Percentiles rank a stretch among this genome's conserved stretches.
phyloP scores from a whole-genome alignment of 139 green algal genomes.

The Chlorella sorokiniana region DNA sequence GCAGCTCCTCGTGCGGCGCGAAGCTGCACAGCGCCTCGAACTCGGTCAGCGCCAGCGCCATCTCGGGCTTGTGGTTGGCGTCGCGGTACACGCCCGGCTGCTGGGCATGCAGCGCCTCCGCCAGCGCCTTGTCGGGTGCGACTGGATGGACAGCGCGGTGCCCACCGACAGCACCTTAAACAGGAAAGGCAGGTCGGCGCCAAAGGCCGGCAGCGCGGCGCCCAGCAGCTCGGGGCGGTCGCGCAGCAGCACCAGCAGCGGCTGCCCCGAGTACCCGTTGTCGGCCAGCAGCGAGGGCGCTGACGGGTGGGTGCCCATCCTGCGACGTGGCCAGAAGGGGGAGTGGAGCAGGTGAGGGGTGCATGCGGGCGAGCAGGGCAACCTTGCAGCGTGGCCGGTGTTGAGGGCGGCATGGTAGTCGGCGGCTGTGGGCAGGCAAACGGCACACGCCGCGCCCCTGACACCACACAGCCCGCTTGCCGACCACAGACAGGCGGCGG shows the following conservation, averaged over 20 bases:
- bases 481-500: background rate
- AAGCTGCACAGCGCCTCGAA: slow-evolving; percentile 97
- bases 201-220: slow-evolving; percentile 66
- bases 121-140: slow-evolving; percentile 97
- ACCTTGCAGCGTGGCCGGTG: background rate
- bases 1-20: slow-evolving; percentile 60
- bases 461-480: background rate
- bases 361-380: background rate
- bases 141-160: slow-evolving; percentile 98
- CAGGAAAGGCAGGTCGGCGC: slow-evolving; percentile 86
- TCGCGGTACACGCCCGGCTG: slow-evolving; percentile 94
- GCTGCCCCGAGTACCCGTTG: slow-evolving; percentile 30
- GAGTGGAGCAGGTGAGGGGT: no score
- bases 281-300: slow-evolving; percentile 73
- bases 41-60: slow-evolving; percentile 89
- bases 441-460: no score
- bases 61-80: slow-evolving; percentile 99
- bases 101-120: slow-evolving; percentile 82
- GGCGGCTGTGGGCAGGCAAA: no score
- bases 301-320: slow-evolving; percentile 96
- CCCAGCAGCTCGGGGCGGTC: slow-evolving; percentile 77
- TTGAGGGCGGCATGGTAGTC: background rate
- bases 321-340: slow-evolving; percentile 6
- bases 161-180: slow-evolving; percentile 97
- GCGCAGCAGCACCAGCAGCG: slow-evolving; percentile 69